These are phyloP conservation scores for Yamadazyma diospyri DNA, from an alignment of 1,139 yeast genomes.

Conservation along the genomic window DNA sequence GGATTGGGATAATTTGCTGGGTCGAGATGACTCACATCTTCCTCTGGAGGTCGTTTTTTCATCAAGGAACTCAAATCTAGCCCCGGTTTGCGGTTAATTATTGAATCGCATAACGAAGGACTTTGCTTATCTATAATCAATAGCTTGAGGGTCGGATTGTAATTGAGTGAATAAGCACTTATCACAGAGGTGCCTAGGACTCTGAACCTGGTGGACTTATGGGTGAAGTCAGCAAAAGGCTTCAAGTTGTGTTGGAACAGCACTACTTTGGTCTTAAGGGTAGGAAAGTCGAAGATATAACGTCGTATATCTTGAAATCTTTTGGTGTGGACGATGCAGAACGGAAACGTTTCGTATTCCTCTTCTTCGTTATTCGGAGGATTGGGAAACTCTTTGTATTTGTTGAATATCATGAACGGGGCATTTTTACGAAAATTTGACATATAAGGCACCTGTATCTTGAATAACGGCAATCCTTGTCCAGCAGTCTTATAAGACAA, in stretches of 20 bases:
- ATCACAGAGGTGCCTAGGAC: slow-evolving; percentile 35
- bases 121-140: slow-evolving; percentile 31
- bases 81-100: slow-evolving; percentile 29
- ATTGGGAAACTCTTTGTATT: slow-evolving; percentile 30
- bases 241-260: slow-evolving; percentile 35
- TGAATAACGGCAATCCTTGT: slow-evolving; percentile 37
- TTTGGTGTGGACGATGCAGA: slow-evolving; percentile 33
- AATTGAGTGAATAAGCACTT: slow-evolving; percentile 26
- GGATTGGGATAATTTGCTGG: slow-evolving; percentile 26
- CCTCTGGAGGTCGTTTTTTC: slow-evolving; percentile 12
- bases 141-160: slow-evolving; percentile 35
- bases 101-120: slow-evolving; percentile 35
- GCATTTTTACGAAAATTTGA: slow-evolving; percentile 34
- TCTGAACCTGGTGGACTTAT: slow-evolving; percentile 37
- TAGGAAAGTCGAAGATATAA: slow-evolving; percentile 25
- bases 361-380: slow-evolving; percentile 21
- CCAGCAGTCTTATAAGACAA: slow-evolving; percentile 30
- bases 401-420: slow-evolving; percentile 33
- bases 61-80: slow-evolving; percentile 26
- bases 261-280: slow-evolving; percentile 18
- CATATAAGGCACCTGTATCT: slow-evolving; percentile 34
- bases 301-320: slow-evolving; percentile 27
- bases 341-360: slow-evolving; percentile 31
- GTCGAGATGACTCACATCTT: slow-evolving; percentile 9
- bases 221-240: slow-evolving; percentile 41